phyloP scores from a whole-genome alignment of 2,329 filamentous ascomycete genomes.

The Colletotrichum graminicola region DNA sequence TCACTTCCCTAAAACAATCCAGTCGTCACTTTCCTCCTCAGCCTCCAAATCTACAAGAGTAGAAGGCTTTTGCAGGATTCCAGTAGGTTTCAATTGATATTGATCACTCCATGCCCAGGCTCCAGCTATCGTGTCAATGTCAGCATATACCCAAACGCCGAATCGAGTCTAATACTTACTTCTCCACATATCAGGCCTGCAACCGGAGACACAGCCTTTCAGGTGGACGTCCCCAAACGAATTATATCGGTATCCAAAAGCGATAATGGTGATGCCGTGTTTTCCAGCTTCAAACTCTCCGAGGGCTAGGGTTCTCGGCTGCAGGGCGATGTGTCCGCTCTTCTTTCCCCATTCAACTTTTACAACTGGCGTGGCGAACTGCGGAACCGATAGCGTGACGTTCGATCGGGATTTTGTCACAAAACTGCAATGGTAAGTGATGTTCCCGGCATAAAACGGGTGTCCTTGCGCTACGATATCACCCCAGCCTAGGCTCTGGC shows the following conservation, averaged over 20 bases:
- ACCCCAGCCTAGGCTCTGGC: conserved; percentile 44
- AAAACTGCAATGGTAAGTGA: conserved; percentile 44
- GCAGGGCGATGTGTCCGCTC: conserved; percentile 27
- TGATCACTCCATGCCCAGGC: conserved; percentile 23
- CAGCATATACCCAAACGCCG: not conserved
- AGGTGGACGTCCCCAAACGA: conserved; percentile 36
- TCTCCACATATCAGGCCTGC: conserved; percentile 20
- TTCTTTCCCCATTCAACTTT: conserved; percentile 23
- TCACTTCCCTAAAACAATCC: conserved; percentile 23
- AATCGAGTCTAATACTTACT: not conserved
- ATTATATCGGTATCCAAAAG: conserved; percentile 30
- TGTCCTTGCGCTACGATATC: conserved; percentile 45
- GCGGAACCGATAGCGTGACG: conserved; percentile 30
- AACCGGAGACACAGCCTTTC: conserved; percentile 1
- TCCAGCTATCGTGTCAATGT: not conserved
- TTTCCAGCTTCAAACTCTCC: conserved; percentile 14
- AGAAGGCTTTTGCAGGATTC: conserved; percentile 28
- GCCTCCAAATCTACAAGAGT: conserved; percentile 8
- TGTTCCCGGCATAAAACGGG: conserved; percentile 45
- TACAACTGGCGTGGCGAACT: conserved; percentile 31
- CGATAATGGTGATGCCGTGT: conserved; percentile 25
- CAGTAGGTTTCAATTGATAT: conserved; percentile 21
- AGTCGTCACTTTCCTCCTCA: conserved; percentile 5
- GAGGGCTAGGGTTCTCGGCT: conserved; percentile 9
- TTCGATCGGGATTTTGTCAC: not conserved